Percentiles rank a stretch among this genome's conserved stretches.
Evolutionary conservation across 176 grass and related monocot species (phyloP).

Genomic region (Carex parvula): DNA sequence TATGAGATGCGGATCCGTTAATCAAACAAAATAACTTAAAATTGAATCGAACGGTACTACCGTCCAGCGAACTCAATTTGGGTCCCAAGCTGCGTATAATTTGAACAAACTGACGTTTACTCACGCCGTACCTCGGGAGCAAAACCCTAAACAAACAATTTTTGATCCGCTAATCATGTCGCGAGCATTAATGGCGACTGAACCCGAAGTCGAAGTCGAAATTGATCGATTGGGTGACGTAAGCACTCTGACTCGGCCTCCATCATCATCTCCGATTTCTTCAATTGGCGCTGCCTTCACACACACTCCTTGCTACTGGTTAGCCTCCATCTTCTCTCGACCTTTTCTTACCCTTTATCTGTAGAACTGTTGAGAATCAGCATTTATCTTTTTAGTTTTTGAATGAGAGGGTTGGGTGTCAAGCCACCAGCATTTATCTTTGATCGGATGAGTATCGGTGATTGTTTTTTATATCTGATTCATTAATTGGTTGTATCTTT

Average conservation of each 20-base stretch:
- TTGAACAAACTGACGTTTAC: too few species aligned
- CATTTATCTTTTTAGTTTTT: too few species aligned
- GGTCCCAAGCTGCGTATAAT: too few species aligned
- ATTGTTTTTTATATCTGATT: neutral
- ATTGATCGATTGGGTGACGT: constrained; percentile 6
- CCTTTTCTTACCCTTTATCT: neutral
- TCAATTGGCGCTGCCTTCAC: constrained; percentile 35
- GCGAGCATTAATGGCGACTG: constrained; percentile 36
- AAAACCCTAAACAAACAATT: neutral
- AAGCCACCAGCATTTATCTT: neutral
- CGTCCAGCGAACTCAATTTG: too few species aligned
- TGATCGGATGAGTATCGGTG: neutral
- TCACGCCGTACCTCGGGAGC: too few species aligned
- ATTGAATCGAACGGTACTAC: too few species aligned
- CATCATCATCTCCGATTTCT: neutral
- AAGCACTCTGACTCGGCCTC: neutral
- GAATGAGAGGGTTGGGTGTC: too few species aligned
- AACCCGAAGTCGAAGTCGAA: neutral
- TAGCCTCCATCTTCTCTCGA: constrained; percentile 1
- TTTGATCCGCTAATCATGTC: constrained; percentile 5
- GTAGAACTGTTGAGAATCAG: neutral
- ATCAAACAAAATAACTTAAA: too few species aligned
- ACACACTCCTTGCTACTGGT: constrained; percentile 78
- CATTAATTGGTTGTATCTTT: neutral
- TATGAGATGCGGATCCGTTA: too few species aligned